phyloP scores from a whole-genome alignment of 1,139 yeast species.

The Scheffersomyces cryptocercus region DNA sequence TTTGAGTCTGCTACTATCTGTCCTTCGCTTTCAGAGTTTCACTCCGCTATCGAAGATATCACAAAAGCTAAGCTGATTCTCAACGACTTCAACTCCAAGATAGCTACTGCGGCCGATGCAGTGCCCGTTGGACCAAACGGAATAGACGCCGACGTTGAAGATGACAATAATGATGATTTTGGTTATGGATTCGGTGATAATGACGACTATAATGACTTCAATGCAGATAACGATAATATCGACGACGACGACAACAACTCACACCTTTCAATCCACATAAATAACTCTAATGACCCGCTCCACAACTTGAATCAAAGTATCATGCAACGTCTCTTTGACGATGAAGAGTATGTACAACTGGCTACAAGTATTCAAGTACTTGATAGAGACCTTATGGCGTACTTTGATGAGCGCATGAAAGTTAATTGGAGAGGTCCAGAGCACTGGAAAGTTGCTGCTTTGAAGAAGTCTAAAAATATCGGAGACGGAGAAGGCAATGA shows the following conservation, averaged over 20 bases:
- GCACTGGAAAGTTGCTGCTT: slow-evolving; percentile 81
- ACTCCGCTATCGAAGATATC: slow-evolving; percentile 59
- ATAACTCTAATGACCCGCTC: slow-evolving; percentile 18
- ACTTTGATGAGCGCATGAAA: slow-evolving; percentile 70
- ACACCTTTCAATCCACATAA: not conserved
- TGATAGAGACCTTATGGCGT: slow-evolving; percentile 73
- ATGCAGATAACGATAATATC: slow-evolving; percentile 14
- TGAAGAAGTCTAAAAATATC: slow-evolving; percentile 36
- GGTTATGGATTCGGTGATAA: slow-evolving; percentile 23
- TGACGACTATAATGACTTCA: slow-evolving; percentile 16
- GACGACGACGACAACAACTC: slow-evolving; percentile 12
- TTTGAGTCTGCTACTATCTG: slow-evolving; percentile 52
- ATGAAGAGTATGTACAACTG: slow-evolving; percentile 18
- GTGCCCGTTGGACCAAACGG: not conserved
- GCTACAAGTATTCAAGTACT: slow-evolving; percentile 34
- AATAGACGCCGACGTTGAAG: slow-evolving; percentile 11
- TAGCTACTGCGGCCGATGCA: slow-evolving; percentile 12
- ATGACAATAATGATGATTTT: slow-evolving; percentile 26
- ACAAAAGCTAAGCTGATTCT: slow-evolving; percentile 49
- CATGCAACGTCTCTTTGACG: slow-evolving; percentile 24
- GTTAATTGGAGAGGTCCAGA: slow-evolving; percentile 90
- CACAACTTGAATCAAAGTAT: slow-evolving; percentile 24
- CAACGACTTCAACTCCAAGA: slow-evolving; percentile 19
- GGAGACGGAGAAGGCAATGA: slow-evolving; percentile 3
- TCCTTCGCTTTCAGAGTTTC: slow-evolving; percentile 62